These are phyloP conservation scores for Nelumbo lutea DNA, from an alignment of 164 flowering plant genomes.

Conservation along the genomic window DNA sequence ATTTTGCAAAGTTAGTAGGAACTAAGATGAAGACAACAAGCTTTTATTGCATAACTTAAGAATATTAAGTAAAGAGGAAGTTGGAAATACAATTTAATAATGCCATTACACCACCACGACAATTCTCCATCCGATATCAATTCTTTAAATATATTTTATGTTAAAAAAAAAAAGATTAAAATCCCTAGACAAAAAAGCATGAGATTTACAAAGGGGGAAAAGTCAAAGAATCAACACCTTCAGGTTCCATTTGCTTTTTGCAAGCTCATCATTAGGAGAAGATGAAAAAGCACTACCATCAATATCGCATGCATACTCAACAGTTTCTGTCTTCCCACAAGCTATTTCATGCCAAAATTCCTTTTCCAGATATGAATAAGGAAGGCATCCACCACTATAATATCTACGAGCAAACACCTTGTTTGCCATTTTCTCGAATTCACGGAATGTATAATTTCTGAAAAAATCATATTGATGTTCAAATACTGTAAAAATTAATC, in stretches of 20 bases:
- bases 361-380: slow-evolving; percentile 75
- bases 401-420: slow-evolving; percentile 93
- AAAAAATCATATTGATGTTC: slow-evolving; percentile 24
- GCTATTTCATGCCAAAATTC: slow-evolving; percentile 99
- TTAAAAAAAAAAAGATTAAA: background rate
- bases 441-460: slow-evolving; percentile 94
- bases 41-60: no score
- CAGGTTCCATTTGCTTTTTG: slow-evolving; percentile 95
- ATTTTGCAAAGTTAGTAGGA: no score
- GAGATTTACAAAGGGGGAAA: background rate
- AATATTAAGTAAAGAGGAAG: no score
- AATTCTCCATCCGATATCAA: background rate
- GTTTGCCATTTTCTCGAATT: slow-evolving; percentile 98
- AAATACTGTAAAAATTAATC: slow-evolving; percentile 15
- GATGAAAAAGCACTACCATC: slow-evolving; percentile 99
- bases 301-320: slow-evolving; percentile 98
- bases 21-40: no score
- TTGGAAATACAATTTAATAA: background rate
- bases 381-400: slow-evolving; percentile 83
- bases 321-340: slow-evolving; percentile 81
- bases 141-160: background rate
- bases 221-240: slow-evolving; percentile 49
- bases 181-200: slow-evolving; percentile 3
- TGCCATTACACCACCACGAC: background rate
- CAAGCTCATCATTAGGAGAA: slow-evolving; percentile 78